phyloP scores from a whole-genome alignment of 1,139 yeast genomes.

The Candida neerlandica region DNA sequence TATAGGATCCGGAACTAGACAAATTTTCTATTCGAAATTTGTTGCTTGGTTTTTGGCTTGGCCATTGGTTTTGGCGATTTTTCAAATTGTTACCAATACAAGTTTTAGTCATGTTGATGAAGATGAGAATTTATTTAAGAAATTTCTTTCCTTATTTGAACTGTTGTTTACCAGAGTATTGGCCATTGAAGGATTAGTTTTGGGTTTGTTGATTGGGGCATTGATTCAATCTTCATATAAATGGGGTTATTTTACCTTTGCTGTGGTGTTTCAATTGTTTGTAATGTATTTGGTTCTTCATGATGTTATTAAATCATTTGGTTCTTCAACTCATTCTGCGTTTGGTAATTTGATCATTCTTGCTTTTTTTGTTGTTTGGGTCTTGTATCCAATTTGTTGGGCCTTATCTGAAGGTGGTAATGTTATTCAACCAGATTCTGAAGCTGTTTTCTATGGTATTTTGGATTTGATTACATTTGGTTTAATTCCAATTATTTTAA shows the following conservation, averaged over 20 bases:
- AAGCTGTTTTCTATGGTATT: conserved; percentile 66
- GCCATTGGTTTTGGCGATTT: conserved; percentile 53
- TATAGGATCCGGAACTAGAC: conserved; percentile 51
- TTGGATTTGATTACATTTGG: conserved; percentile 54
- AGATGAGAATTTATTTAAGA: conserved; percentile 23
- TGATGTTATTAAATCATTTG: conserved; percentile 15
- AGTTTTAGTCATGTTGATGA: conserved; percentile 19
- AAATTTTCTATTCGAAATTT: conserved; percentile 65
- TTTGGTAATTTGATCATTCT: conserved; percentile 31
- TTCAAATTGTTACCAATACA: conserved; percentile 49
- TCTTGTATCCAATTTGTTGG: conserved; percentile 61
- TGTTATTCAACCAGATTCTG: conserved; percentile 65
- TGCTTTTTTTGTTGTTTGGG: conserved; percentile 38
- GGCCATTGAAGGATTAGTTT: conserved; percentile 51
- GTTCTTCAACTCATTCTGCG: conserved; percentile 17
- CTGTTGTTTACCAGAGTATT: conserved; percentile 37
- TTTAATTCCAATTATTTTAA: conserved; percentile 40
- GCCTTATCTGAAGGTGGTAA: conserved; percentile 71
- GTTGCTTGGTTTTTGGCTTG: conserved; percentile 69
- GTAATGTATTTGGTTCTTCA: conserved; percentile 32
- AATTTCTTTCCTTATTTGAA: conserved; percentile 26
- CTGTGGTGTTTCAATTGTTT: conserved; percentile 39
- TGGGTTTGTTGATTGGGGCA: conserved; percentile 56
- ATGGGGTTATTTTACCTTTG: conserved; percentile 63
- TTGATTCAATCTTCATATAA: conserved; percentile 61